Conservation (phyloP, 345 rosid species). For the Eucalyptus curtisii region DNA sequence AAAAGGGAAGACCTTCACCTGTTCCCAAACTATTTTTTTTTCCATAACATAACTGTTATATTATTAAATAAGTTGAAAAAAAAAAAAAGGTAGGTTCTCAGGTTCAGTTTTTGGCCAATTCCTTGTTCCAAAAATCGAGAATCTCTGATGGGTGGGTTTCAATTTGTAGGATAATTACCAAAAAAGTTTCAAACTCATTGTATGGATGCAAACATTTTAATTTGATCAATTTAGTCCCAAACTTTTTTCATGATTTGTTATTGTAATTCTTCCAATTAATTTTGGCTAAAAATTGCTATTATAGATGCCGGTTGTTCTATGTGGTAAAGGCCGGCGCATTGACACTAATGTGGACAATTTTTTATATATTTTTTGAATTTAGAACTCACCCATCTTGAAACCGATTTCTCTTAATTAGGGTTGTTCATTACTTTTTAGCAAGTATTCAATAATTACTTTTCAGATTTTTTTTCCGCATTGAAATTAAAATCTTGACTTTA, state of each 20-base stretch:
- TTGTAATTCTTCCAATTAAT: too few relatives aligned
- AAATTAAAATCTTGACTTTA: background rate
- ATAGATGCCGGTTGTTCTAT: fast-evolving
- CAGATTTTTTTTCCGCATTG: background rate
- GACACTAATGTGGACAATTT: background rate
- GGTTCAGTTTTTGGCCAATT: background rate
- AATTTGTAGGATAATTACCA: background rate
- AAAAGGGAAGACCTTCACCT: too few relatives aligned
- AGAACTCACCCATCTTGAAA: background rate
- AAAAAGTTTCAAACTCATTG: background rate
- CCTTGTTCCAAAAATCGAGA: background rate
- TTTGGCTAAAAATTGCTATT: fast-evolving
- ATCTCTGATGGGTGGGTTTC: background rate
- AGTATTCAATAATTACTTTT: background rate
- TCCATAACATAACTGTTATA: too few relatives aligned
- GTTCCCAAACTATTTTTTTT: too few relatives aligned
- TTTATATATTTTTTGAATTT: background rate
- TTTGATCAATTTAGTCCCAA: background rate
- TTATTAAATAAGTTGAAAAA: too few relatives aligned
- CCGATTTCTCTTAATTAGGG: background rate
- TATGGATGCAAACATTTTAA: fast-evolving
- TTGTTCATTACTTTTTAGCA: background rate
- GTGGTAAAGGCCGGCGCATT: too few relatives aligned
- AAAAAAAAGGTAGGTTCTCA: background rate
- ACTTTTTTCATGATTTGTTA: fast-evolving